Base-by-base conservation (phyloP, 768 basidiomycete genomes). In the Naganishia antarctica region DNA sequence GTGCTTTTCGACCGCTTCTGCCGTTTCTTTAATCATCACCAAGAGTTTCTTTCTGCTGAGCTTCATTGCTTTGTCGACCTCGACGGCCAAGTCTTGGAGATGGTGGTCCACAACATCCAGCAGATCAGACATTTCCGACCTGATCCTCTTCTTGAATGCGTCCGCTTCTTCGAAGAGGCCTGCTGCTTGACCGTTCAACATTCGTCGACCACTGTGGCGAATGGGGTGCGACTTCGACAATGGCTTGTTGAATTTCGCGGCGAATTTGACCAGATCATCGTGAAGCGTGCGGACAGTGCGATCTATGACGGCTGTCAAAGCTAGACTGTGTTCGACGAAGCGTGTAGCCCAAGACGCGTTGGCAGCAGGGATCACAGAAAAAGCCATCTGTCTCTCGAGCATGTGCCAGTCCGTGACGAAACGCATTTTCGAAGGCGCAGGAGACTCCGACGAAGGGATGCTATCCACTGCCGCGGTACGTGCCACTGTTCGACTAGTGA, bases 131-230 rank as follows among this genome's bases (percentile, higher is more conserved):
- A 57, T 40, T 25, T 57, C 53, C 21, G 34, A 57, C 23, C 37
- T 37, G 11, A 57, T 37, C 23, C 37, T n/a, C n/a, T 23, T 41
- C 53, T 57, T 57, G 21, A 57, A 21, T 21, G 53, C 37, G 13
- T 57, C 53, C n/a, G 53, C 40, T 34, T 57, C 53, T 32, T 40
- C 23, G 53, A 57, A 57, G 21, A 57, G 37, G 28, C 34, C 26
- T 16, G 53, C 32, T 13, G 32, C 53, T 25, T 57, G 53, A 12
- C 37, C 31, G 4, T 3, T 32, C 13, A 57, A 57, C 7, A 57
- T 7, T 3, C 34, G 32, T 18, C 53, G 53, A 25, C 53, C 53
- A 18, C 53, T 57, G 53, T 57, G 37, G 12, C 53, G 34, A 26
- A 37, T 12, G 23, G 32, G 53, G 8, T 9, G 21, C 2, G 37